Percentiles rank a stretch among this genome's conserved stretches.
Evolutionary conservation across 768 basidiomycete genomes (phyloP).

Genomic region (Cyclocybe aegerita): DNA sequence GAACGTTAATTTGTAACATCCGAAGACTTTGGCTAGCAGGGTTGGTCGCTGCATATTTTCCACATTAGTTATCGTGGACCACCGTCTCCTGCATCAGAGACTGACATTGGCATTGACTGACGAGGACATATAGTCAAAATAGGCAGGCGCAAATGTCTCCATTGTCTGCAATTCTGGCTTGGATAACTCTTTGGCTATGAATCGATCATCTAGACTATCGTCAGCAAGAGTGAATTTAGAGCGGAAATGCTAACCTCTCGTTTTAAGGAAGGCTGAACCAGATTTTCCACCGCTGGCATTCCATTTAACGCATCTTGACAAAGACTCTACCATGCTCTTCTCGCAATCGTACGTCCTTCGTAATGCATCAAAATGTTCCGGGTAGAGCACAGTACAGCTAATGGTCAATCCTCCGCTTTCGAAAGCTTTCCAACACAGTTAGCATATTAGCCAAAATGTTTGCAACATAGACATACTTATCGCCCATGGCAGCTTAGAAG

Average conservation of each 20-base stretch:
- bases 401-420: constrained; percentile 89
- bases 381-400: constrained; percentile 92
- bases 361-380: constrained; percentile 95
- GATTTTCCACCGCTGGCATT: constrained; percentile 95
- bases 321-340: constrained; percentile 88
- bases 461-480: constrained; percentile 53
- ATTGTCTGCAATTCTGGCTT: constrained; percentile 89
- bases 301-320: constrained; percentile 95
- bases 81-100: constrained; percentile 8
- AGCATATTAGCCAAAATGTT: background rate
- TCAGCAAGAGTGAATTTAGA: background rate
- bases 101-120: constrained; percentile 82
- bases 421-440: constrained; percentile 54
- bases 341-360: constrained; percentile 93
- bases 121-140: constrained; percentile 98
- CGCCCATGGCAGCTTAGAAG: constrained; percentile 79
- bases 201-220: constrained; percentile 72
- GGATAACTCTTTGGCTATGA: constrained; percentile 97
- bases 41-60: constrained; percentile 72
- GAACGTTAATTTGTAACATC: constrained; percentile 93
- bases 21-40: constrained; percentile 93
- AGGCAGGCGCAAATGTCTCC: constrained; percentile 95
- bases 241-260: constrained; percentile 57
- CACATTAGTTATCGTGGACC: background rate
- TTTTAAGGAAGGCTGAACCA: constrained; percentile 95